Evolutionary conservation across 768 basidiomycete genomes (phyloP), one percentile per base, ranked within the genome.

Genomic region (Mycena olivaceomarginata): DNA sequence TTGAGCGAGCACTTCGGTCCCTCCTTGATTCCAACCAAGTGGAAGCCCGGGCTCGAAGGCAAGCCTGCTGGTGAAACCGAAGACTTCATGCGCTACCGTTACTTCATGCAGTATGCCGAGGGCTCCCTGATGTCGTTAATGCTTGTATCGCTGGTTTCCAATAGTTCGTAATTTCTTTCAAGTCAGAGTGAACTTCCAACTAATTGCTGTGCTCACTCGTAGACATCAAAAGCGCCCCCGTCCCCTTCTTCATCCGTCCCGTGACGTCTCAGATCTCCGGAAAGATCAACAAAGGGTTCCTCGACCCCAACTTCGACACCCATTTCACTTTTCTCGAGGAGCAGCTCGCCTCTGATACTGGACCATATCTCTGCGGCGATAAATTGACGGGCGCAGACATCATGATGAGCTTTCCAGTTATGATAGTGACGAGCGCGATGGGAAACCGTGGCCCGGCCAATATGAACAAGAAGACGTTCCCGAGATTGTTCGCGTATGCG

Each of bases 191-290:
- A 31, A 31, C 31, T 31, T 31, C 31, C 31, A 31, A 31, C 31
- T 31, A 31, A 31, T 31, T 4, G 31, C 31, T 31, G 31, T 62
- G 6, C 53, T 67, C 11, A 63, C 56, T 20, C 18, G 37, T 7
- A 79, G 78, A 43, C 41, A 79, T 79, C 22, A 73, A 74, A 46
- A 62, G 1, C 12, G 75, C 78, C 0, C 67, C 75, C 18, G 78
- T 73, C 3, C 78, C 78, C 1, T 76, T 79, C 64, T 79, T 76
- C 72, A 70, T 79, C 46, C 67, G 72, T 39, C 78, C 75, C 39
- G 57, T 76, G 16, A 76, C 72, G 6, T 70, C 67, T 39, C 46
- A 46, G 16, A 71, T 79, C 16, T 67, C 78, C 1, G 72, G 53
- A 0, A 60, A 76, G 25, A 70, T 79, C 59, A 31, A 10, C 13